These are phyloP conservation scores for Lichtheimia hyalospora DNA, from an alignment of 371 early-diverging fungal species.

Conservation along the genomic window DNA sequence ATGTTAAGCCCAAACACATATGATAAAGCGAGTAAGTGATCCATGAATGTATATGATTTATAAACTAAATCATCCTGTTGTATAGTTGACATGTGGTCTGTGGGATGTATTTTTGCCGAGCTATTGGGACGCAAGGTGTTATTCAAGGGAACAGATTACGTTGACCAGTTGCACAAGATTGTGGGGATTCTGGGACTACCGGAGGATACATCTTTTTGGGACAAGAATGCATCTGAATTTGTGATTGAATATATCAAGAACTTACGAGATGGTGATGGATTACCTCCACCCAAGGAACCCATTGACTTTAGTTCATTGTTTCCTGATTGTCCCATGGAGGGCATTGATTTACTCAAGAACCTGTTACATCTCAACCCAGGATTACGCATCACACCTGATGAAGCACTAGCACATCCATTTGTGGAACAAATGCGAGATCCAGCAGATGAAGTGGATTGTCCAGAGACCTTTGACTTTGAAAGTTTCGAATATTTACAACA, in stretches of 20 bases:
- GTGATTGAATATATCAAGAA: conserved; percentile 41
- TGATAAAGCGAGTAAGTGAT: conserved; percentile 69
- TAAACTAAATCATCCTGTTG: conserved; percentile 57
- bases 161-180: conserved; percentile 92
- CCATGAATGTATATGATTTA: conserved; percentile 57
- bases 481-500: conserved; percentile 45
- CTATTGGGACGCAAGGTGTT: conserved; percentile 70
- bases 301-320: conserved; percentile 46
- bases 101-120: conserved; percentile 88
- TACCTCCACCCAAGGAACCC: conserved; percentile 44
- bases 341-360: conserved; percentile 72
- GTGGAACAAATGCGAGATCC: conserved; percentile 60
- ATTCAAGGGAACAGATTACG: conserved; percentile 75
- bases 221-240: conserved; percentile 31
- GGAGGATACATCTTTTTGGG: conserved; percentile 69
- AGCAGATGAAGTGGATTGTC: conserved; percentile 42
- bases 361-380: conserved; percentile 87
- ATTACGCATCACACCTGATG: conserved; percentile 77
- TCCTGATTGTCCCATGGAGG: conserved; percentile 59
- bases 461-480: conserved; percentile 39
- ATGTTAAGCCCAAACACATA: conserved; percentile 80
- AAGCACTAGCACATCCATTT: conserved; percentile 81
- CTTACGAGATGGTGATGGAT: conserved; percentile 54
- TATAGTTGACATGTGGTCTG: conserved; percentile 81
- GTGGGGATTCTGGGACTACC: conserved; percentile 87